Evolutionary conservation across 2,329 filamentous ascomycete species (phyloP).

Genomic region (Fusarium cicatricum): DNA sequence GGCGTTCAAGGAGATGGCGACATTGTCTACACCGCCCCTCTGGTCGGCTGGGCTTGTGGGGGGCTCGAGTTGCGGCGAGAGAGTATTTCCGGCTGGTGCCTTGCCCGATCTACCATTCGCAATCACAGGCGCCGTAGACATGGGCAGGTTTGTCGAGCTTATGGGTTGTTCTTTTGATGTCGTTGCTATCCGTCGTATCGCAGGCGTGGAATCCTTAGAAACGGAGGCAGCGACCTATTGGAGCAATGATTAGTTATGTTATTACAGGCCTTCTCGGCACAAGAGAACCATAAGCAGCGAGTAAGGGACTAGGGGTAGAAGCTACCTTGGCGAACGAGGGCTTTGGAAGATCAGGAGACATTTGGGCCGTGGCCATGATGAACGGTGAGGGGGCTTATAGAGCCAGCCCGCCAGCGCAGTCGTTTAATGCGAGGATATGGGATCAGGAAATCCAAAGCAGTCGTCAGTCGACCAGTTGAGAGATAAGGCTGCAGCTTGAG

Average conservation of each 20-base stretch:
- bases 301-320: slow-evolving; percentile 2
- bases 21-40: slow-evolving; percentile 37
- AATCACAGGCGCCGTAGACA: slow-evolving; percentile 36
- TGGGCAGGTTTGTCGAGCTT: slow-evolving; percentile 25
- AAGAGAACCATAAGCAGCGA: slow-evolving; percentile 17
- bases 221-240: slow-evolving; percentile 59
- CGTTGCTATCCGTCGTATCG: slow-evolving; percentile 41
- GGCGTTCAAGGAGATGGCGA: slow-evolving; percentile 43
- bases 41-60: slow-evolving; percentile 21
- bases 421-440: slow-evolving; percentile 27
- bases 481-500: slow-evolving; percentile 31
- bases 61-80: slow-evolving; percentile 30
- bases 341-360: slow-evolving; percentile 59
- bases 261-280: slow-evolving; percentile 1
- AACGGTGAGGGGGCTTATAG: slow-evolving; percentile 28
- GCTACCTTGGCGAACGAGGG: slow-evolving; percentile 80
- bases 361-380: slow-evolving; percentile 58
- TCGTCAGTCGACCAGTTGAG: slow-evolving; percentile 24
- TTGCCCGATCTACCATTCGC: slow-evolving; percentile 39
- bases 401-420: slow-evolving; percentile 36
- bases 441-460: slow-evolving; percentile 28
- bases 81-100: slow-evolving; percentile 23
- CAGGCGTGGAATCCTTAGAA: slow-evolving; percentile 40
- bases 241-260: slow-evolving; percentile 30
- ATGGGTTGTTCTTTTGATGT: slow-evolving; percentile 39